Evolutionary conservation across 228 moss, liverwort and hornwort species (phyloP).

Genomic region (Sphagnum magellanicum): DNA sequence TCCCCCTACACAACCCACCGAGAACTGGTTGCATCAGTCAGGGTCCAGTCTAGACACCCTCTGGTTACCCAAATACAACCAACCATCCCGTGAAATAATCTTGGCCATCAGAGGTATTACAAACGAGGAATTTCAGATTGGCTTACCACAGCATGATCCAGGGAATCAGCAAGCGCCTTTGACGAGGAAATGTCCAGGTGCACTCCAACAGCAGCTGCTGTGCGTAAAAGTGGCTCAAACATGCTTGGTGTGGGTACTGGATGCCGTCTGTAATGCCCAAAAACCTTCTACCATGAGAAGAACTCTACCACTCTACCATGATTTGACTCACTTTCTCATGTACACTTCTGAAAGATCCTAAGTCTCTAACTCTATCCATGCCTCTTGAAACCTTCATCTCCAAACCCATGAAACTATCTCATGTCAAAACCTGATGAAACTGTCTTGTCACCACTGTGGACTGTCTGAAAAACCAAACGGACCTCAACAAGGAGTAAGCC

Average conservation of each 20-base stretch:
- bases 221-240: slow-evolving; percentile 87
- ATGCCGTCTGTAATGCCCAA: slow-evolving; percentile 70
- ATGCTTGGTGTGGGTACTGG: slow-evolving; percentile 92
- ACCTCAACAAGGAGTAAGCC: slow-evolving; percentile 80
- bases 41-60: too few relatives aligned
- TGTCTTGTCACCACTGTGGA: too few relatives aligned
- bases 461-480: neutral
- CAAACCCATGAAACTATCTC: too few relatives aligned
- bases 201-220: slow-evolving; percentile 87
- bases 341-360: too few relatives aligned
- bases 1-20: slow-evolving; percentile 36
- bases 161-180: slow-evolving; percentile 87
- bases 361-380: too few relatives aligned
- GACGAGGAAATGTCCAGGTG: slow-evolving; percentile 86
- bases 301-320: neutral
- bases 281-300: neutral
- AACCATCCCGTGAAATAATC: too few relatives aligned
- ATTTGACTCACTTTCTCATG: neutral
- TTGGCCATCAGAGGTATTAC: neutral
- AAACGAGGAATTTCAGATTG: neutral
- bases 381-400: too few relatives aligned
- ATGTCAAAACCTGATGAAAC: too few relatives aligned
- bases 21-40: neutral
- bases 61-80: too few relatives aligned
- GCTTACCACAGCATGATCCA: slow-evolving; percentile 85